Evolutionary conservation across 768 basidiomycete species (phyloP), one percentile per base, ranked within the genome.

Genomic region (Tylopilus sp.): DNA sequence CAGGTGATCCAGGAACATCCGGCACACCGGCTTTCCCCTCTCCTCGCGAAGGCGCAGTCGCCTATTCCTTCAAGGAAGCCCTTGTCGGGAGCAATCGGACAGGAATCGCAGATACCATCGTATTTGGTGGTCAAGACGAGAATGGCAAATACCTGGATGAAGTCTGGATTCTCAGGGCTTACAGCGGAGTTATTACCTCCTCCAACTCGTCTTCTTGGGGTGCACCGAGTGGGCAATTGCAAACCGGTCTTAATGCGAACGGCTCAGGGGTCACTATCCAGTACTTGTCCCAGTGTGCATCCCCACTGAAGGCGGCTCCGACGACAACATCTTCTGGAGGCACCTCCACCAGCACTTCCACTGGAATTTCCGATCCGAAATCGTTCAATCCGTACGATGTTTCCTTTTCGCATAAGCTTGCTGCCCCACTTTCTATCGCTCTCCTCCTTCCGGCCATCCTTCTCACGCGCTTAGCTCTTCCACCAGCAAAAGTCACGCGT

Each of bases 131-230:
- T 36, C 78, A 78, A 57, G 87, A 89, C 63, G 71, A 74, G 40
- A 64, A 71, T 49, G 89, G 89, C 13, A 79, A 73, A 22, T 83
- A 87, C 61, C 73, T 90, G 4, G 78, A 81, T 36, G 90, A 92
- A 50, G 62, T 92, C 11, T 92, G 90, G 90, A 65, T 92, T 8
- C 73, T 92, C 53, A 75, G 90, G 47, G 79, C 86, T 4, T 91
- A 91, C 66, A 75, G 77, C 53, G 84, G 75, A n/a, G 67, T 75
- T 28, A 61, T 88, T 49, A 77, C 78, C n/a, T 56, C 76, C n/a
- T 76, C 81, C 2, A 73, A 75, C 44, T 67, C n/a, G n/a, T n/a
- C 75, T 50, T 69, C 68, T 7, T 89, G 86, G 87, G 84, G 85
- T 13, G 90, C 77, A 58, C 83, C 86, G 6, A 66, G 78, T 52